Evolutionary conservation across 2,329 filamentous ascomycete species (phyloP).

Genomic region (Helotiales sp.): DNA sequence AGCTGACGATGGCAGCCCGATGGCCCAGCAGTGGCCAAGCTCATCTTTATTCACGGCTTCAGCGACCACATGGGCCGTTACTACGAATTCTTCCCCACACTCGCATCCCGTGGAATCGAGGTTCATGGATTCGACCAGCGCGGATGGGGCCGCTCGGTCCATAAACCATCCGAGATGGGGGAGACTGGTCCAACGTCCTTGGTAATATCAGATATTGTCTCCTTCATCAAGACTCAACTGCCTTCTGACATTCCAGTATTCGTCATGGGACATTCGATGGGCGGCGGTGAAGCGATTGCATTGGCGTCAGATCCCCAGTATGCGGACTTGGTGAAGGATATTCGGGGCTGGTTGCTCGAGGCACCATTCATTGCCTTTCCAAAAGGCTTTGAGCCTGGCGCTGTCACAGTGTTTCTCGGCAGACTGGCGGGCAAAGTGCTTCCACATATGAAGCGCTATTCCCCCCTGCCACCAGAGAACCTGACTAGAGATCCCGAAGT

Average conservation of each 20-base stretch:
- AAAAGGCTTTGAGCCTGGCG: conserved; percentile 61
- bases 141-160: conserved; percentile 80
- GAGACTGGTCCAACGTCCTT: conserved; percentile 70
- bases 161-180: conserved; percentile 61
- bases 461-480: conserved; percentile 62
- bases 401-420: conserved; percentile 63
- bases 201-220: conserved; percentile 77
- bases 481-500: conserved; percentile 68
- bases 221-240: conserved; percentile 66
- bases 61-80: conserved; percentile 83
- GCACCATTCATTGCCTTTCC: conserved; percentile 78
- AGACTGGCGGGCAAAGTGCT: conserved; percentile 67
- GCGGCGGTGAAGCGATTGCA: conserved; percentile 74
- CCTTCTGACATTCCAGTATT: conserved; percentile 65
- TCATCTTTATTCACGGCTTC: conserved; percentile 88
- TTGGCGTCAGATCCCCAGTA: conserved; percentile 52
- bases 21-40: conserved; percentile 56
- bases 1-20: conserved; percentile 28
- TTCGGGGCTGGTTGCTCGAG: conserved; percentile 75
- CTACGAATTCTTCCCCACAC: conserved; percentile 67
- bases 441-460: conserved; percentile 65
- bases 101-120: conserved; percentile 72
- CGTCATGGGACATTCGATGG: conserved; percentile 90
- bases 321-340: conserved; percentile 54
- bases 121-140: conserved; percentile 80